These are phyloP conservation scores for Boletus coccyginus DNA, from an alignment of 768 basidiomycete species.

Conservation along the genomic window DNA sequence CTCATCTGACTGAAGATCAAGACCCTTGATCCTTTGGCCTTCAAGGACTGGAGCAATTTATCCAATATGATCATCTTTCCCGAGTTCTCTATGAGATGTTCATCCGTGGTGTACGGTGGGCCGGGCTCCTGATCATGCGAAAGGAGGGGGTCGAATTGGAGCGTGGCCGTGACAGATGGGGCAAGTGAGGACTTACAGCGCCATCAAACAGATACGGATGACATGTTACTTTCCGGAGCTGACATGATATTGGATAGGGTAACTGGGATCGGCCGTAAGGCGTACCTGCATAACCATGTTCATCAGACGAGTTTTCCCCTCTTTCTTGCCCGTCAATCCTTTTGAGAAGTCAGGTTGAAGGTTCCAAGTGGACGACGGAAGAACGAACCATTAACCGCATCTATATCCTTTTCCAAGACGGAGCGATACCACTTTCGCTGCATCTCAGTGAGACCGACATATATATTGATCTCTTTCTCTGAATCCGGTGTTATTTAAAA, in stretches of 20 bases:
- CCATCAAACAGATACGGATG: conserved; percentile 94
- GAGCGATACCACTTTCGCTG: conserved; percentile 98
- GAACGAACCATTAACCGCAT: conserved; percentile 86
- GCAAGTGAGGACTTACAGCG: conserved; percentile 49
- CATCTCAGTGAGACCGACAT: conserved; percentile 96
- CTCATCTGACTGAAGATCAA: conserved; percentile 99
- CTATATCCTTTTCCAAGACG: conserved; percentile 96
- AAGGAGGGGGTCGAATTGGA: neutral
- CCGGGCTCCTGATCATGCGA: conserved; percentile 75
- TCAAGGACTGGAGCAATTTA: conserved; percentile 85
- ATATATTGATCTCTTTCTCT: conserved; percentile 99
- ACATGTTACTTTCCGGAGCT: conserved; percentile 82
- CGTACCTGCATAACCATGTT: conserved; percentile 99
- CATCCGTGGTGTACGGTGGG: conserved; percentile 97
- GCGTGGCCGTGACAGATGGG: neutral
- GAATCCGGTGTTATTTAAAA: conserved; percentile 3
- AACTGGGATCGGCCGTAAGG: neutral
- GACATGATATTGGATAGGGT: neutral
- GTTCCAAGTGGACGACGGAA: neutral
- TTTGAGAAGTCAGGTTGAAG: neutral
- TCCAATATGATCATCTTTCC: conserved; percentile 99
- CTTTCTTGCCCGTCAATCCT: conserved; percentile 95
- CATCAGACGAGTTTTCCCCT: conserved; percentile 95
- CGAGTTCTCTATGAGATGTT: conserved; percentile 89
- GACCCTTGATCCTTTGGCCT: conserved; percentile 89